A percentile compares a stretch with the other conserved stretches of the same genome.
These are phyloP conservation scores for Cicer judaicum DNA, from an alignment of 306 rosid genomes.

Conservation along the genomic window DNA sequence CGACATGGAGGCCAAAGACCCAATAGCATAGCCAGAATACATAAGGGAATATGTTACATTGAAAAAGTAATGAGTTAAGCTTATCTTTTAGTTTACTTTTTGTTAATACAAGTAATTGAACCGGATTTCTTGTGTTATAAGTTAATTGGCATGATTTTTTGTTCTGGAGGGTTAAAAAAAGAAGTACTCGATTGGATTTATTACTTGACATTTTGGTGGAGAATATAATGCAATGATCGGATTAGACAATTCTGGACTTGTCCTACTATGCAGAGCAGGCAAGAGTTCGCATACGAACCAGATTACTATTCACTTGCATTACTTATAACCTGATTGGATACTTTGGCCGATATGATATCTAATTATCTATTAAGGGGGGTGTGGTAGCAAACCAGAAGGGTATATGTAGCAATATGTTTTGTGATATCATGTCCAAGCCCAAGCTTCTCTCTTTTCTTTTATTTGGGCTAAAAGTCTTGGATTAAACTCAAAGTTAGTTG, in stretches of 20 bases:
- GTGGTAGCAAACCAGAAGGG: too few relatives aligned
- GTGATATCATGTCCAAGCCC: too few relatives aligned
- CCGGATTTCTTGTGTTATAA: slow-evolving; percentile 26
- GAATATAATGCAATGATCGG: slow-evolving; percentile 2
- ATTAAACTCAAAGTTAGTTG: too few relatives aligned
- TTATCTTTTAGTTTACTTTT: not conserved
- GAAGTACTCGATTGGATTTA: not conserved
- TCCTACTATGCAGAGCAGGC: slow-evolving; percentile 11
- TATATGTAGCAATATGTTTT: too few relatives aligned
- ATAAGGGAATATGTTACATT: not conserved
- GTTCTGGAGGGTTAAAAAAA: not conserved
- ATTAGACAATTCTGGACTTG: slow-evolving; percentile 20
- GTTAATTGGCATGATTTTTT: slow-evolving; percentile 13
- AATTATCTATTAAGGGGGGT: too few relatives aligned
- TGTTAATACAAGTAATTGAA: slow-evolving; percentile 22
- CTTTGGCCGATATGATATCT: too few relatives aligned
- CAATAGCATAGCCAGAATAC: slow-evolving; percentile 22
- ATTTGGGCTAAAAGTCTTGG: too few relatives aligned
- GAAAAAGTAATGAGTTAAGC: not conserved
- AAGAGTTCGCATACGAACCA: slow-evolving; percentile 23
- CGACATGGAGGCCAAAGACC: slow-evolving; percentile 60
- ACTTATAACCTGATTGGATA: too few relatives aligned
- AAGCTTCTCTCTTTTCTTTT: too few relatives aligned
- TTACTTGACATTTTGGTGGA: slow-evolving; percentile 22
- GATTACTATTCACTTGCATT: too few relatives aligned